Percentiles rank a stretch among this genome's conserved stretches.
These are phyloP conservation scores for Diospyros lotus DNA, from an alignment of 148 eudicot genomes.

Conservation along the genomic window DNA sequence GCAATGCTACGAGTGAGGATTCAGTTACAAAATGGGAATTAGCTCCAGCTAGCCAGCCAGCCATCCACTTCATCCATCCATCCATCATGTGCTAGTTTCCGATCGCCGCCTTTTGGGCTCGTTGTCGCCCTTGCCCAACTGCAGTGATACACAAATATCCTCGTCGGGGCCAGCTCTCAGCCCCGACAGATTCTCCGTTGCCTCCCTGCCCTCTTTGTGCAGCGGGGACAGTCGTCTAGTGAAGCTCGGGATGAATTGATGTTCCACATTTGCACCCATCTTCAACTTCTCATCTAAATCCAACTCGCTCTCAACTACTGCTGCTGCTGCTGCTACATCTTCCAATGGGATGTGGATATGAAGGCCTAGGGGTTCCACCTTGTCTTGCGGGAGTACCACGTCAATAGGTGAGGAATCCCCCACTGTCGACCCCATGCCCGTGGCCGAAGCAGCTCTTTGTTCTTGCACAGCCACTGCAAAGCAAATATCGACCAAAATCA, in stretches of 20 bases:
- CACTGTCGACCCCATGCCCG: slow-evolving; percentile 62
- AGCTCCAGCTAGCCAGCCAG: too few species aligned
- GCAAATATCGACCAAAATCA: background rate
- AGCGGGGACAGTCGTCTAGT: slow-evolving; percentile 37
- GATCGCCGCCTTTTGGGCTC: slow-evolving; percentile 88
- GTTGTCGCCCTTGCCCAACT: slow-evolving; percentile 88
- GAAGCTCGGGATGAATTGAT: slow-evolving; percentile 83
- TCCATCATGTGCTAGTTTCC: slow-evolving; percentile 13
- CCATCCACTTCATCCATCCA: too few species aligned
- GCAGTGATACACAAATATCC: slow-evolving; percentile 67
- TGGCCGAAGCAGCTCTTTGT: slow-evolving; percentile 56
- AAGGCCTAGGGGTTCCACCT: slow-evolving; percentile 73
- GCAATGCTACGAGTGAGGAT: too few species aligned
- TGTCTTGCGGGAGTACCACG: slow-evolving; percentile 54
- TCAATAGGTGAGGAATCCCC: slow-evolving; percentile 89
- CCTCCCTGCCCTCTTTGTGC: slow-evolving; percentile 36
- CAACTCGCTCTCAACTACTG: slow-evolving; percentile 57
- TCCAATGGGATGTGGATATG: slow-evolving; percentile 67
- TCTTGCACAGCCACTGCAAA: slow-evolving; percentile 78
- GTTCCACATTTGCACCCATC: slow-evolving; percentile 64
- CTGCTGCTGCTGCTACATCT: slow-evolving; percentile 42
- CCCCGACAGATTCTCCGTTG: slow-evolving; percentile 66
- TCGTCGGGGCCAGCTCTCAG: slow-evolving; percentile 67
- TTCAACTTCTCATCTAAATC: slow-evolving; percentile 50
- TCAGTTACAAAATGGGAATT: too few species aligned